These are phyloP conservation scores for Hymenotorrendiella dingleyae DNA, from an alignment of 2,329 filamentous ascomycete species.

Conservation along the genomic window DNA sequence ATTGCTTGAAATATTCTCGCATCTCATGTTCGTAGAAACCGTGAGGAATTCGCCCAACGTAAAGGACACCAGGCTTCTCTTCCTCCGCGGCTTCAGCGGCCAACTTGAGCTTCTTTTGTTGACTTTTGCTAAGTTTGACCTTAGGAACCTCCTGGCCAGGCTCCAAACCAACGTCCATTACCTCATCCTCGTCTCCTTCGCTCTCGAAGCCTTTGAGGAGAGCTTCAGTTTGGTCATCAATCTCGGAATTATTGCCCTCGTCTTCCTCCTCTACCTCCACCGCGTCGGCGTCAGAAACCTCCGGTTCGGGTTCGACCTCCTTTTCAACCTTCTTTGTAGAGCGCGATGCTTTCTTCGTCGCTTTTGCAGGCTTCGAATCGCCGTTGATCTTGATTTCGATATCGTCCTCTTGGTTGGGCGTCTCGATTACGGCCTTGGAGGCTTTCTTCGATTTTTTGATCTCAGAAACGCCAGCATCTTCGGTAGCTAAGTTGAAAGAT, in stretches of 20 bases:
- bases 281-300: conserved; percentile 11
- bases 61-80: conserved; percentile 70
- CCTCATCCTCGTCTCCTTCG: conserved; percentile 42
- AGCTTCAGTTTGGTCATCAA: conserved; percentile 47
- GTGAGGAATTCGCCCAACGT: conserved; percentile 85
- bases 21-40: conserved; percentile 98
- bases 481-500: conserved; percentile 21
- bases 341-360: conserved; percentile 17
- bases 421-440: conserved; percentile 3
- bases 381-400: conserved; percentile 9
- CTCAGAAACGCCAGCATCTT: conserved; percentile 25
- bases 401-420: conserved; percentile 28
- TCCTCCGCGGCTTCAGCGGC: conserved; percentile 35
- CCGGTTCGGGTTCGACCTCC: conserved; percentile 11
- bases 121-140: conserved; percentile 37
- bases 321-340: conserved; percentile 1
- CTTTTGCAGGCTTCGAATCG: conserved; percentile 13
- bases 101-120: conserved; percentile 44
- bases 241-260: conserved; percentile 29
- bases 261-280: conserved; percentile 15
- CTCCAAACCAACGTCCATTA: conserved; percentile 36
- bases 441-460: conserved; percentile 31
- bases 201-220: conserved; percentile 51
- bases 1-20: conserved; percentile 88
- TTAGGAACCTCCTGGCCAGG: conserved; percentile 38